phyloP scores from a whole-genome alignment of 1,284 basidiomycete genomes.

The Kwoniella shivajii region DNA sequence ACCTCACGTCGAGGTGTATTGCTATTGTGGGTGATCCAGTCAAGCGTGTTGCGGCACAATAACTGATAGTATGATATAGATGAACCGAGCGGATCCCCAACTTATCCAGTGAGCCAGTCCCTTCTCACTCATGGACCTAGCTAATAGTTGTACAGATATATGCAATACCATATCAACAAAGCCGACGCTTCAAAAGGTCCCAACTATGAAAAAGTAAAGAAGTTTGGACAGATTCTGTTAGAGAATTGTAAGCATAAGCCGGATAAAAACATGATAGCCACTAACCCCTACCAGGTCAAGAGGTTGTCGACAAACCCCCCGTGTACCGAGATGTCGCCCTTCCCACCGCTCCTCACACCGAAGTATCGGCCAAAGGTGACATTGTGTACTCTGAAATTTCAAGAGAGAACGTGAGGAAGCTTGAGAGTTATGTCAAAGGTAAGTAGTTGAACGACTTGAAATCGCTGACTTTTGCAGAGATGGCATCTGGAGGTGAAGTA shows the following conservation, averaged over 20 bases:
- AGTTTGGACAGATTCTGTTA: slow-evolving; percentile 94
- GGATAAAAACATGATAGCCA: too few relatives aligned
- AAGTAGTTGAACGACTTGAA: slow-evolving; percentile 7
- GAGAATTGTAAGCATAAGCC: slow-evolving; percentile 68
- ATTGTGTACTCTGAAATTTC: slow-evolving; percentile 94
- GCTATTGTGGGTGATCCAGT: slow-evolving; percentile 61
- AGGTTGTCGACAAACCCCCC: slow-evolving; percentile 49
- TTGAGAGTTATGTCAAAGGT: slow-evolving; percentile 91
- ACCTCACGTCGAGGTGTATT: slow-evolving; percentile 96
- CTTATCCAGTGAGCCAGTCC: slow-evolving; percentile 61
- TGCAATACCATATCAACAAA: slow-evolving; percentile 91
- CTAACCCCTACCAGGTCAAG: slow-evolving; percentile 27
- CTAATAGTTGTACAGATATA: slow-evolving; percentile 61
- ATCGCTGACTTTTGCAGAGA: slow-evolving; percentile 61
- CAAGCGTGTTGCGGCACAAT: neutral
- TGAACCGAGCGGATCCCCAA: slow-evolving; percentile 93
- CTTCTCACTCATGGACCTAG: neutral
- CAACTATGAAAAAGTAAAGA: slow-evolving; percentile 90
- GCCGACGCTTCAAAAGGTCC: slow-evolving; percentile 82
- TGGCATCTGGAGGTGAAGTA: slow-evolving; percentile 91
- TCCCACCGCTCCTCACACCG: slow-evolving; percentile 95
- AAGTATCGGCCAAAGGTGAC: slow-evolving; percentile 89
- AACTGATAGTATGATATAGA: slow-evolving; percentile 47
- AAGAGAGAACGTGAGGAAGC: slow-evolving; percentile 91
- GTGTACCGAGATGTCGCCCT: slow-evolving; percentile 75